These are phyloP conservation scores for Pyrenochaeta sp. DNA, from an alignment of 2,329 filamentous ascomycete species.

Conservation along the genomic window DNA sequence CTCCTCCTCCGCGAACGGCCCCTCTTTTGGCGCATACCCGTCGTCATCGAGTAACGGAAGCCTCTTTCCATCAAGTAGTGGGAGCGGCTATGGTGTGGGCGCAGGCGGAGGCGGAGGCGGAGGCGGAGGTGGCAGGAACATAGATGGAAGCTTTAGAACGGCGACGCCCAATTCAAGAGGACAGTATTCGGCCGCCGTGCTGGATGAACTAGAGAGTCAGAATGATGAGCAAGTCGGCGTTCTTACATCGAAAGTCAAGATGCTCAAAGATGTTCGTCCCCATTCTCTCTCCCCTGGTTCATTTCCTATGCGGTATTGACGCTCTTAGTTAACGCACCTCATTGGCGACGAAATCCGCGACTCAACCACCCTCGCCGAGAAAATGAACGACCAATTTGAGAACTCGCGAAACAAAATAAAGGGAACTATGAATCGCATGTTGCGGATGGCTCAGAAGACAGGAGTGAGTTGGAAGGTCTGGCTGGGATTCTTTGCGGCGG, in stretches of 20 bases:
- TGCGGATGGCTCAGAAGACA: slow-evolving; percentile 91
- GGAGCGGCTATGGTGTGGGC: slow-evolving; percentile 12
- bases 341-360: slow-evolving; percentile 97
- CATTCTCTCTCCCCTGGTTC: background rate
- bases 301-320: background rate
- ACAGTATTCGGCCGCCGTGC: slow-evolving; percentile 90
- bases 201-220: slow-evolving; percentile 94
- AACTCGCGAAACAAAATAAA: slow-evolving; percentile 79
- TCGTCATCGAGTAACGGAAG: slow-evolving; percentile 7
- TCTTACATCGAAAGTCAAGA: slow-evolving; percentile 88
- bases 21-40: slow-evolving; percentile 49
- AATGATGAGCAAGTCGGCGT: slow-evolving; percentile 90
- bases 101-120: slow-evolving; percentile 4
- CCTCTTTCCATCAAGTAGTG: slow-evolving; percentile 17
- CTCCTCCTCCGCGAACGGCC: slow-evolving; percentile 13
- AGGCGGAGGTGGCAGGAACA: background rate
- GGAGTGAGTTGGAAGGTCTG: slow-evolving; percentile 97
- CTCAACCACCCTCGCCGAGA: slow-evolving; percentile 85
- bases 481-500: slow-evolving; percentile 85
- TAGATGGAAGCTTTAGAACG: slow-evolving; percentile 36
- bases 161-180: slow-evolving; percentile 69
- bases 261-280: slow-evolving; percentile 81
- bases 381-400: slow-evolving; percentile 96
- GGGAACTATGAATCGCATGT: slow-evolving; percentile 97
- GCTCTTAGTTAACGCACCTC: slow-evolving; percentile 75